Percentiles rank a stretch among this genome's conserved stretches.
These are phyloP conservation scores for Chondrostereum purpureum DNA, from an alignment of 1,284 basidiomycete genomes.

Conservation along the genomic window DNA sequence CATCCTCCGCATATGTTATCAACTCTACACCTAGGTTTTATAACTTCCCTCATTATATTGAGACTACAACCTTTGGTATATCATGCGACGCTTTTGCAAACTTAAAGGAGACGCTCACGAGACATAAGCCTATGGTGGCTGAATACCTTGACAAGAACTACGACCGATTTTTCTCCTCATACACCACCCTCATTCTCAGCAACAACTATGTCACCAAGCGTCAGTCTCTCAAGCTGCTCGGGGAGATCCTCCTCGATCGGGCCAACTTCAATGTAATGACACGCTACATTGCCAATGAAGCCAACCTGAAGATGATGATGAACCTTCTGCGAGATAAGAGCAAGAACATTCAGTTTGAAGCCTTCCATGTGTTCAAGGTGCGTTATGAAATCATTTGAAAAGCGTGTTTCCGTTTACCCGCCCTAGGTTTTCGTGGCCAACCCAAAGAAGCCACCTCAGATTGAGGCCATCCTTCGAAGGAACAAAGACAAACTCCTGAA, in stretches of 20 bases:
- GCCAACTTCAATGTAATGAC: constrained; percentile 99
- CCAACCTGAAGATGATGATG: constrained; percentile 99
- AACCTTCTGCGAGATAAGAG: constrained; percentile 95
- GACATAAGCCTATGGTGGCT: constrained; percentile 96
- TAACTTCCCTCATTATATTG: constrained; percentile 94
- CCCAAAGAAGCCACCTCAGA: constrained; percentile 95
- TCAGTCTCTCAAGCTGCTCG: constrained; percentile 95
- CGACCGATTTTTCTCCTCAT: constrained; percentile 93
- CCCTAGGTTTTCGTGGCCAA: constrained; percentile 94
- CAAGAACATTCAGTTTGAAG: constrained; percentile 99
- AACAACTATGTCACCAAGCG: constrained; percentile 99
- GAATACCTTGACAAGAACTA: constrained; percentile 96
- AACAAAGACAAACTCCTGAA: constrained; percentile 92
- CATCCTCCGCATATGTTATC: constrained; percentile 2
- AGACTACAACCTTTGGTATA: constrained; percentile 95
- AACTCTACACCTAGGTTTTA: constrained; percentile 72
- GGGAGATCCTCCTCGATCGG: constrained; percentile 95
- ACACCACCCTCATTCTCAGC: constrained; percentile 87
- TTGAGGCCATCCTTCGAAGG: constrained; percentile 84
- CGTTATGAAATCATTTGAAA: constrained; percentile 13
- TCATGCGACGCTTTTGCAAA: constrained; percentile 97
- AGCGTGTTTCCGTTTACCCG: not conserved
- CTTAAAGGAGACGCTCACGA: constrained; percentile 92
- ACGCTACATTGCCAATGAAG: constrained; percentile 87
- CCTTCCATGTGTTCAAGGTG: constrained; percentile 99